These are phyloP conservation scores for Leccinum solheimii DNA, from an alignment of 1,284 basidiomycete species.

Conservation along the genomic window DNA sequence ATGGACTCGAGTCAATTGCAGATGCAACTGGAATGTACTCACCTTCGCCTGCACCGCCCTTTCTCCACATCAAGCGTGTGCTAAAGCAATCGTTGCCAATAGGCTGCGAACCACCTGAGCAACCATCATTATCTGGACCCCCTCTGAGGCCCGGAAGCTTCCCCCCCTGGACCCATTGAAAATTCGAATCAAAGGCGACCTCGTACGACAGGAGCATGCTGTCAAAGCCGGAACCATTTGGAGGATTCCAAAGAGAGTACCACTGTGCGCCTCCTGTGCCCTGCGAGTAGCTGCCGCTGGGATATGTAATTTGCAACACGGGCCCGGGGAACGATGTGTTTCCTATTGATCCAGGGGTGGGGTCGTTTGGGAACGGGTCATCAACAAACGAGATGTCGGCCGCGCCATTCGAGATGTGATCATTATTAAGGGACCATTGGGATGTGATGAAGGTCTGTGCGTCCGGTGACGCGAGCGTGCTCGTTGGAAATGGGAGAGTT, in stretches of 20 bases:
- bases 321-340: conserved; percentile 35
- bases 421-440: conserved; percentile 55
- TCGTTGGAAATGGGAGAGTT: conserved; percentile 59
- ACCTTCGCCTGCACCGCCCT: conserved; percentile 64
- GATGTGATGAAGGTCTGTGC: conserved; percentile 55
- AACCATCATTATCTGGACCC: conserved; percentile 56
- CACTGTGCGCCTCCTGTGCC: conserved; percentile 65
- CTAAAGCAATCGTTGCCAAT: conserved; percentile 67
- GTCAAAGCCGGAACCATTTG: conserved; percentile 52
- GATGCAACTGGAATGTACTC: conserved; percentile 37
- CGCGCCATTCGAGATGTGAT: conserved; percentile 55
- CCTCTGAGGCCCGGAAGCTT: conserved; percentile 74
- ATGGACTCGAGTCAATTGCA: neutral
- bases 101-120: conserved; percentile 63
- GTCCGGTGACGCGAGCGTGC: conserved; percentile 42
- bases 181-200: conserved; percentile 62
- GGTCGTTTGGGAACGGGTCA: conserved; percentile 61
- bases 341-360: conserved; percentile 38
- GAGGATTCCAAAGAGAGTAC: conserved; percentile 62
- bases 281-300: conserved; percentile 58
- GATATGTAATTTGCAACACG: conserved; percentile 67
- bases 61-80: conserved; percentile 72
- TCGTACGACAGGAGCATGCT: conserved; percentile 72
- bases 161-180: conserved; percentile 73
- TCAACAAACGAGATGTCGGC: conserved; percentile 59